Evolutionary conservation across 106 monocot genomes (phyloP), one percentile per base, ranked within the genome.

Genomic region (Apostasia ramifera): DNA sequence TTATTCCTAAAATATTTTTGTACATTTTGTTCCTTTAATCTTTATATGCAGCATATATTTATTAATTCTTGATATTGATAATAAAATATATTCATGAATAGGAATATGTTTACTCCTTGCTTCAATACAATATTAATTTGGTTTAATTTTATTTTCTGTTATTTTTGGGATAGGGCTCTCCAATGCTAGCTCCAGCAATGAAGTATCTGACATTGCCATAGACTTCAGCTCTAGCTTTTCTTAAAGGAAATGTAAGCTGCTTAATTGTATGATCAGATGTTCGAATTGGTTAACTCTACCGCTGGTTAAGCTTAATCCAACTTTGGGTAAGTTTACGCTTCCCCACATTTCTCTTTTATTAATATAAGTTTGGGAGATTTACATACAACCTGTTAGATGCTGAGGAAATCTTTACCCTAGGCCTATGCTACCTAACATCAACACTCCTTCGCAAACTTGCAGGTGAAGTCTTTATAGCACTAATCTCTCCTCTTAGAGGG

Each of bases 101-200:
- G 38, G 38, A 40, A 8, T 6, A 5, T 40, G 40, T 42, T 26
- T 26, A 3, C 10, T 13, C 41, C 61, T 61, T 61, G 1, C 10
- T 61, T 3, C 1, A 26, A 10, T 12, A 26, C 4, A 5, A 50
- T 50, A 50, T 50, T 5, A 5, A 50, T 44, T 15, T 46, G 5
- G 2, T 6, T 70, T 45, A 14, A 3, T 57, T 8, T 13, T 57
- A 13, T 57, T 57, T 15, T 12, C 57, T 57, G 7, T 57, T 4
- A 57, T 56, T 59, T 9, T 2, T 53, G 3, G 41, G 5, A 63
- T 63, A 87, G 87, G 77, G 69, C 44, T 87, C 87, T 39, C 77
- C 87, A 1, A 83, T 87, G 87, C 49, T 87, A 10, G 48, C 63
- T 8, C 76, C 84, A 45, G 88, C 88, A 66, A 71, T 60, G 60